These are phyloP conservation scores for Amylostereum areolatum DNA, from an alignment of 1,284 basidiomycete species.

Conservation along the genomic window DNA sequence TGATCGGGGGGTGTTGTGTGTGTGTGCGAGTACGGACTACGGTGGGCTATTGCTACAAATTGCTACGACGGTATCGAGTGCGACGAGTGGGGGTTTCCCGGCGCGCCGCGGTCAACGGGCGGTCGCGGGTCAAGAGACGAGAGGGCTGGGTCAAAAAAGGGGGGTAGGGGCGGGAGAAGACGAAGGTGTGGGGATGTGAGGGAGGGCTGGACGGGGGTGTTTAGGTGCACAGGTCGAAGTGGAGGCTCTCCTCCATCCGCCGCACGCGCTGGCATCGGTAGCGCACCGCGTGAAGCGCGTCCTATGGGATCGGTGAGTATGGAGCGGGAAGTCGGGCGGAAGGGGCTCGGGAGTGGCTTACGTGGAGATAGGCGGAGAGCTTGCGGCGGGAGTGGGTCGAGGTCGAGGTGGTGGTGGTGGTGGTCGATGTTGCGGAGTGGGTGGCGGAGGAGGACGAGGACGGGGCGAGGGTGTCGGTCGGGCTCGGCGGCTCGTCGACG, in stretches of 20 bases:
- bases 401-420: not conserved
- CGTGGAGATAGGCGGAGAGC: not conserved
- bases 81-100: too few species aligned
- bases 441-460: not conserved
- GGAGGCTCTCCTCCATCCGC: constrained; percentile 4
- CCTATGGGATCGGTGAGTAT: not conserved
- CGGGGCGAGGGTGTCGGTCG: not conserved
- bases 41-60: too few species aligned
- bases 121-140: too few species aligned
- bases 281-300: constrained; percentile 5
- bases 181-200: too few species aligned
- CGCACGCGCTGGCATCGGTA: constrained; percentile 6
- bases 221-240: constrained; percentile 10
- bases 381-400: not conserved
- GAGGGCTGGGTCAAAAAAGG: too few species aligned
- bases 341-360: too few species aligned
- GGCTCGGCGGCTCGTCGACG: not conserved
- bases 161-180: too few species aligned
- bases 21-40: too few species aligned
- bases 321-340: too few species aligned
- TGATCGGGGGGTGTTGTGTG: too few species aligned
- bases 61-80: too few species aligned
- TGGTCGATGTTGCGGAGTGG: not conserved
- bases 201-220: not conserved
- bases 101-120: too few species aligned